Evolutionary conservation across 75 land plant genomes (phyloP), one percentile per base, ranked within the genome.

Genomic region (Isoetes taiwanensis): DNA sequence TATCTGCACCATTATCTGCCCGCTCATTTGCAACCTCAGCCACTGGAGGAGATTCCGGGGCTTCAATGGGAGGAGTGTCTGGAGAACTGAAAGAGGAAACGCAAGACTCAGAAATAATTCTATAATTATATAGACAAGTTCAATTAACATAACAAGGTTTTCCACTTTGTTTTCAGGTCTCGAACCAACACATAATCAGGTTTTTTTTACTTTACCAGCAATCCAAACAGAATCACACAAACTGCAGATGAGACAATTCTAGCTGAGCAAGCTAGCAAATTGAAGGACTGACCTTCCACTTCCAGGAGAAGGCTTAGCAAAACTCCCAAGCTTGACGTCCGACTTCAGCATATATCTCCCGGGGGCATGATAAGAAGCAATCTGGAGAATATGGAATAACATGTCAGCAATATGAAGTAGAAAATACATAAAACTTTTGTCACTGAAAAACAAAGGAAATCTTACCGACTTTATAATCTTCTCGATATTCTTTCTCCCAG

Each of bases 301-400:
- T 25, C 65, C 73, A 67, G 83, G 73, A 4, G 72, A 56, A 26
- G 68, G 72, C 48, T 66, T 74, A 52, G 72, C 73, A 32, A 59
- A 61, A 66, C 69, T 67, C 56, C 73, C 88, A 55, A 64, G 38
- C 35, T 73, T 73, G 5, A 72, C 71, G 46, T 78, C 98, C 39
- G 69, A 64, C 52, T 81, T 93, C 72, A 87, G 54, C 24, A 77
- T 17, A 54, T 93, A 84, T 62, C 64, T 83, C 25, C 98, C 98
- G 40, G 95, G 81, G 57, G 95, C 81, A 72, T 87, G 80, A 43
- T 41, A 81, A 40, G 59, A 67, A 52, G 98, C 89, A 64, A 87
- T 75, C 98, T 93, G 74, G 53, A 43, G 41, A 27, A 19, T 41
- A 71, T 41, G 11, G 57, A 52, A 40, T 23, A 27, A 0, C 11